Percentiles rank a stretch among this genome's conserved stretches.
Conservation (phyloP, 371 early-diverging fungal species). For the Choanephora cucurbitarum region DNA sequence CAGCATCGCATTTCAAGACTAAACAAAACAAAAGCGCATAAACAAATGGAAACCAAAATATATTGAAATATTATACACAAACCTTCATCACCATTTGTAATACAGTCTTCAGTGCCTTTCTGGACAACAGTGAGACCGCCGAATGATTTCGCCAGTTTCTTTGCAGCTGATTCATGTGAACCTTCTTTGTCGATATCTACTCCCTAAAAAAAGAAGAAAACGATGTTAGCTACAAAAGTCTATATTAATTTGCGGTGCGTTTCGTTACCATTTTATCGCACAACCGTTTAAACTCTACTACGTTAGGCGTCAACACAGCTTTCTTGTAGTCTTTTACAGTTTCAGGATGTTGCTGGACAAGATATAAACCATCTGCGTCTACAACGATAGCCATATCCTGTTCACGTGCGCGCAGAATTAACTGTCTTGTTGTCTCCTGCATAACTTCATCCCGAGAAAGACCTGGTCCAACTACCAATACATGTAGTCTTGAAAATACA, state of each 20-base stretch:
- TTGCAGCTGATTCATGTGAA: constrained; percentile 40
- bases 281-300: constrained; percentile 83
- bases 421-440: constrained; percentile 56
- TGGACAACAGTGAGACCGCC: constrained; percentile 79
- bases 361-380: constrained; percentile 90
- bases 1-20: constrained; percentile 63
- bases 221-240: constrained; percentile 9
- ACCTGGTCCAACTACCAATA: constrained; percentile 91
- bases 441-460: constrained; percentile 77
- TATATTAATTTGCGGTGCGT: neutral
- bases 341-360: constrained; percentile 75
- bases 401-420: constrained; percentile 67
- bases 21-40: constrained; percentile 9
- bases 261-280: constrained; percentile 66
- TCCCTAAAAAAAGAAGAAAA: constrained; percentile 32
- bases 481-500: constrained; percentile 79
- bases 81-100: constrained; percentile 68
- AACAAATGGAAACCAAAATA: constrained; percentile 4
- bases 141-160: constrained; percentile 52
- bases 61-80: neutral
- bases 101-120: constrained; percentile 85
- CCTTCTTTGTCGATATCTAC: constrained; percentile 32
- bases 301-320: constrained; percentile 91
- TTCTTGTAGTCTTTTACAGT: constrained; percentile 70
- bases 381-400: constrained; percentile 77